These are phyloP conservation scores for Sphagnum contortum DNA, from an alignment of 225 moss, liverwort and hornwort species.

Conservation along the genomic window DNA sequence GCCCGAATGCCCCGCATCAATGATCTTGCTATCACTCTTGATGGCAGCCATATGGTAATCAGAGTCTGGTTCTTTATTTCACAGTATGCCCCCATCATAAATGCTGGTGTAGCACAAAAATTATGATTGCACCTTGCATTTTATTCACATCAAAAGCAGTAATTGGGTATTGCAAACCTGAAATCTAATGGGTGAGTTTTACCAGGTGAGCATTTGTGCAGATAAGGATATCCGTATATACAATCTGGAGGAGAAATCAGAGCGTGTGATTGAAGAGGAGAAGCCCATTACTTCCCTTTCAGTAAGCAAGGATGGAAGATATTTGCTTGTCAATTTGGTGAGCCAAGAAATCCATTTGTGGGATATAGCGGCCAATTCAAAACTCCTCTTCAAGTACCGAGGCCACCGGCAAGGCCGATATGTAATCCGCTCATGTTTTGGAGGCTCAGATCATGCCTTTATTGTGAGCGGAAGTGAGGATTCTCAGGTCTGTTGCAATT, in stretches of 20 bases:
- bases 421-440: conserved; percentile 98
- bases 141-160: too few species aligned
- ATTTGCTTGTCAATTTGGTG: conserved; percentile 87
- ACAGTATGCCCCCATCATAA: too few species aligned
- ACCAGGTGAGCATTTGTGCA: conserved; percentile 70
- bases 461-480: conserved; percentile 99
- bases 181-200: too few species aligned
- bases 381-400: conserved; percentile 80
- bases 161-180: too few species aligned
- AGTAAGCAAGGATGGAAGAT: conserved; percentile 92
- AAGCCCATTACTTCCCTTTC: conserved; percentile 94
- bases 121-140: too few species aligned
- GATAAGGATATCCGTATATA: conserved; percentile 90
- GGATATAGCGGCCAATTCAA: conserved; percentile 71
- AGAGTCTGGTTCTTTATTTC: too few species aligned
- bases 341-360: conserved; percentile 96
- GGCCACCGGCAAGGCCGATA: conserved; percentile 89
- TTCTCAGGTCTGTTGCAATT: conserved; percentile 54
- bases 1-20: too few species aligned
- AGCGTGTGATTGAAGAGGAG: conserved; percentile 90
- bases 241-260: conserved; percentile 86
- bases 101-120: too few species aligned
- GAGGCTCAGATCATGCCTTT: conserved; percentile 95
- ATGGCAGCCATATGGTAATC: too few species aligned
- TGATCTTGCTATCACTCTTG: too few species aligned